phyloP scores from a whole-genome alignment of 331 rosid species.

The Malus hybrid region DNA sequence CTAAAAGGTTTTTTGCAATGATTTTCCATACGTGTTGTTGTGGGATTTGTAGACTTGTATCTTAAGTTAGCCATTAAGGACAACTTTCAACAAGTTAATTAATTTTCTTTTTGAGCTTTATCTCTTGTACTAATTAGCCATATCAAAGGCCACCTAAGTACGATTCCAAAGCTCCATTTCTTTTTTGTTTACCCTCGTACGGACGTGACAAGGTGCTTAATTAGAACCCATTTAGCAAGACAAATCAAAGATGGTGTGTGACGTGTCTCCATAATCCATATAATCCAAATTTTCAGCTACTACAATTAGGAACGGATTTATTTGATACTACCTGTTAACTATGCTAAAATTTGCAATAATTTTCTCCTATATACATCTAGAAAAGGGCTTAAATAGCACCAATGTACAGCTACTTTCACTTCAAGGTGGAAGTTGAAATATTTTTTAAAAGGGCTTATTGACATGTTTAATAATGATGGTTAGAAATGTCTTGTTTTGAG shows the following conservation, averaged over 20 bases:
- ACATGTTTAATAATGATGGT: too few species aligned
- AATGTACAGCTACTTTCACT: too few species aligned
- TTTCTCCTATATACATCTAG: too few species aligned
- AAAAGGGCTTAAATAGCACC: not conserved
- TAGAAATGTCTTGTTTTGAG: too few species aligned
- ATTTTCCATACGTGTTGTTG: conserved; percentile 31
- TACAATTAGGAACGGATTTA: not conserved
- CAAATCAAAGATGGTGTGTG: conserved; percentile 9
- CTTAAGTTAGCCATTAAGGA: conserved; percentile 43
- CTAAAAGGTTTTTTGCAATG: conserved; percentile 19
- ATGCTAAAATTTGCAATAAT: not conserved
- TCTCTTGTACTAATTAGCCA: conserved; percentile 5
- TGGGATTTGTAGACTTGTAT: conserved; percentile 31
- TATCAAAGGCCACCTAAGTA: conserved; percentile 40
- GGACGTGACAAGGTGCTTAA: conserved; percentile 31
- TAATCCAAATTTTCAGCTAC: not conserved
- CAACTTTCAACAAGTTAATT: conserved; percentile 20
- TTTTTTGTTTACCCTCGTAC: conserved; percentile 51
- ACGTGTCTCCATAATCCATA: not conserved
- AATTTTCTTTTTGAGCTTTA: conserved; percentile 6
- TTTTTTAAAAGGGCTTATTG: too few species aligned
- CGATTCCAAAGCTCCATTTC: conserved; percentile 29
- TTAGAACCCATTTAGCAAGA: conserved; percentile 27
- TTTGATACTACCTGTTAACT: not conserved
- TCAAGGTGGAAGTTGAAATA: too few species aligned